phyloP scores from a whole-genome alignment of 768 basidiomycete species.

The Tulasnella sp. region DNA sequence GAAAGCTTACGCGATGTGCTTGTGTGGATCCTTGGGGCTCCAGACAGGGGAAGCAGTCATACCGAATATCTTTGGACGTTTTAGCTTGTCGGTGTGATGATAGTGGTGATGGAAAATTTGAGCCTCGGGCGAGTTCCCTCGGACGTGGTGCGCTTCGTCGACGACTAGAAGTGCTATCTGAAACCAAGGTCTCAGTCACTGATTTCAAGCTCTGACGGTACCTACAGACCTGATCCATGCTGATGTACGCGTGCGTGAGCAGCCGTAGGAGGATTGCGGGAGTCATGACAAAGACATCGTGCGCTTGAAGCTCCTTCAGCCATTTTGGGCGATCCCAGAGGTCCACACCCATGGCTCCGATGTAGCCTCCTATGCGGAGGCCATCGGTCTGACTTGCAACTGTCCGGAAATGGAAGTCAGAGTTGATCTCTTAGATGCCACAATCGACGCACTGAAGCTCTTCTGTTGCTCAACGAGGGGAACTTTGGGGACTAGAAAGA shows the following conservation, averaged over 20 bases:
- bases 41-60: conserved; percentile 89
- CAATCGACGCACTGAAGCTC: conserved; percentile 39
- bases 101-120: conserved; percentile 45
- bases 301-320: conserved; percentile 41
- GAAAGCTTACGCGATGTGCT: conserved; percentile 35
- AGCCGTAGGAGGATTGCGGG: conserved; percentile 76
- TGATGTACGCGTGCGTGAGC: conserved; percentile 73
- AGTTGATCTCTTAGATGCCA: neutral
- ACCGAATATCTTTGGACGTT: conserved; percentile 78
- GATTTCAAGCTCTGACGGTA: neutral
- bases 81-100: conserved; percentile 27
- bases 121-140: conserved; percentile 43
- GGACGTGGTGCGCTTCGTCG: conserved; percentile 33
- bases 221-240: conserved; percentile 41
- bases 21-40: conserved; percentile 57
- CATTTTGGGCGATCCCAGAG: conserved; percentile 7
- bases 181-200: neutral
- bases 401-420: conserved; percentile 14
- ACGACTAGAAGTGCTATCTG: conserved; percentile 48
- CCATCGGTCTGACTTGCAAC: conserved; percentile 27
- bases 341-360: conserved; percentile 37
- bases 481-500: conserved; percentile 80
- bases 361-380: conserved; percentile 53
- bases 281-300: conserved; percentile 81
- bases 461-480: conserved; percentile 77